Evolutionary conservation across 495 filamentous ascomycete species (phyloP).

Genomic region (Neurospora cerealis): DNA sequence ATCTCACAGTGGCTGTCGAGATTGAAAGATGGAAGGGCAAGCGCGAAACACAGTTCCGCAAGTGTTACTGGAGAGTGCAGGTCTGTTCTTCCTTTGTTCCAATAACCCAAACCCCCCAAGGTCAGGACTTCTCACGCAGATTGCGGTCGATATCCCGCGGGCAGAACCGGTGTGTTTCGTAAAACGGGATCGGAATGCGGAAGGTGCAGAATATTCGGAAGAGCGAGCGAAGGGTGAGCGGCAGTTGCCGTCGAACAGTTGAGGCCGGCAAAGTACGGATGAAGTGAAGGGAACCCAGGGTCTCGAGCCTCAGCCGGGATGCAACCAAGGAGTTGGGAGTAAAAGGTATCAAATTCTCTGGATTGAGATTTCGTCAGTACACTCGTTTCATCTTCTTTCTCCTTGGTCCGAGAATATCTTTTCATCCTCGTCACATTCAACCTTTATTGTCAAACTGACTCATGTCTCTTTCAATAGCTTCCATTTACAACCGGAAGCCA

Average conservation of each 20-base stretch:
- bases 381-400: background rate
- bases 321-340: background rate
- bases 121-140: background rate
- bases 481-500: background rate
- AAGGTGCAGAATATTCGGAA: background rate
- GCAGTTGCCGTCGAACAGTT: background rate
- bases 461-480: background rate
- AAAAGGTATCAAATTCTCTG: background rate
- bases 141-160: background rate
- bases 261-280: background rate
- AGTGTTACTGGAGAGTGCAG: background rate
- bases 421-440: background rate
- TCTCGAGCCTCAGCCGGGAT: background rate
- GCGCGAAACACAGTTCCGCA: conserved; percentile 11
- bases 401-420: background rate
- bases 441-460: background rate
- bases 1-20: background rate
- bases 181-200: background rate
- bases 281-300: background rate
- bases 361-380: background rate
- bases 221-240: background rate
- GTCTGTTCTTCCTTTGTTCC: background rate
- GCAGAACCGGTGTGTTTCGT: background rate
- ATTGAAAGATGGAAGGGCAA: conserved; percentile 1
- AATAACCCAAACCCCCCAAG: background rate